Percentiles rank a stretch among this genome's conserved stretches.
phyloP scores from a whole-genome alignment of 2,329 filamentous ascomycete genomes.

The Thermothelomyces thermophilus region DNA sequence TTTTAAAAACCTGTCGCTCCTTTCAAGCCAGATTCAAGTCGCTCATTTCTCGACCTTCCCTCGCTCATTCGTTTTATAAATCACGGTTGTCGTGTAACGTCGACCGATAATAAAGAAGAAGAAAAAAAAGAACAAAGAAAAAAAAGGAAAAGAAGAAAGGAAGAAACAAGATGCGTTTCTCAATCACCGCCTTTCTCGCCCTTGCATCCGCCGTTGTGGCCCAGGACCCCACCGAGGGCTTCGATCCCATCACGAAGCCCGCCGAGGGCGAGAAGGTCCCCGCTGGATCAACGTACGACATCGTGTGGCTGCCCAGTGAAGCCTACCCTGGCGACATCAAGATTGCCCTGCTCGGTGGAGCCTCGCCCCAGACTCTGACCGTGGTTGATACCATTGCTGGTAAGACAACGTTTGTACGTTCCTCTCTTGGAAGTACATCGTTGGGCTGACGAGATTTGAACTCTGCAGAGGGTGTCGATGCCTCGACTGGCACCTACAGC shows the following conservation, averaged over 20 bases:
- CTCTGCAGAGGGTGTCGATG: constrained; percentile 40
- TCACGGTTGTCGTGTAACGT: constrained; percentile 8
- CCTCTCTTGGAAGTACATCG: not conserved
- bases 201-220: constrained; percentile 41
- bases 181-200: constrained; percentile 40
- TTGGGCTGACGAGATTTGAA: constrained; percentile 16
- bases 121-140: constrained; percentile 37
- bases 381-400: constrained; percentile 40
- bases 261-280: constrained; percentile 36
- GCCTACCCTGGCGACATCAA: constrained; percentile 40
- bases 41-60: constrained; percentile 8
- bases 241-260: constrained; percentile 48
- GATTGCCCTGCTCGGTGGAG: constrained; percentile 51
- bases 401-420: constrained; percentile 34
- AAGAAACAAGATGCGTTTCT: constrained; percentile 49
- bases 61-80: constrained; percentile 15
- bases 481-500: constrained; percentile 37
- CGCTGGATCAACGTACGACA: constrained; percentile 43
- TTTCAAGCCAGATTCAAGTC: constrained; percentile 11
- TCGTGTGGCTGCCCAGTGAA: constrained; percentile 44
- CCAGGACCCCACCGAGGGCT: constrained; percentile 46
- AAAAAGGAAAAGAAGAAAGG: constrained; percentile 35
- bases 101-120: constrained; percentile 13
- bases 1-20: constrained; percentile 15
- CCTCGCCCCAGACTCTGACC: constrained; percentile 36